These are phyloP conservation scores for Priceomyces medius DNA, from an alignment of 805 yeast genomes.

Conservation along the genomic window DNA sequence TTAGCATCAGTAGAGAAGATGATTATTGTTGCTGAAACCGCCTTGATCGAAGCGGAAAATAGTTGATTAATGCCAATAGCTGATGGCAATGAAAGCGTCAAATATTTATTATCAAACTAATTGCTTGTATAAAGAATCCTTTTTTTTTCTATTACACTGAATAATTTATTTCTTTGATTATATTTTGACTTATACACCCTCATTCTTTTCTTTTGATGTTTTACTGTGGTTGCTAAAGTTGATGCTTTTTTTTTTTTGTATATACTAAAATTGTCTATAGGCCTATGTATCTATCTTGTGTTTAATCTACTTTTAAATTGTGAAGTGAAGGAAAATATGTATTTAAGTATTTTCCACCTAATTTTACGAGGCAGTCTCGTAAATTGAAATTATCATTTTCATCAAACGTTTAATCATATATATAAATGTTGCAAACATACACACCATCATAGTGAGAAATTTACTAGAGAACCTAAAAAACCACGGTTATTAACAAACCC, in stretches of 20 bases:
- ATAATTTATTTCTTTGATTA: background rate
- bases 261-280: slow-evolving; percentile 3
- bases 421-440: too few relatives aligned
- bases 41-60: slow-evolving; percentile 40
- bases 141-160: background rate
- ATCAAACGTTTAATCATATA: too few relatives aligned
- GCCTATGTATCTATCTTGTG: background rate
- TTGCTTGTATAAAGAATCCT: slow-evolving; percentile 3
- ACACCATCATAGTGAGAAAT: too few relatives aligned
- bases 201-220: background rate
- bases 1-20: slow-evolving; percentile 78
- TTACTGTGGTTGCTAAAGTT: background rate
- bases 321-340: too few relatives aligned
- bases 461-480: too few relatives aligned
- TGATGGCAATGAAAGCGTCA: background rate
- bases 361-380: too few relatives aligned
- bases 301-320: background rate
- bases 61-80: background rate
- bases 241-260: slow-evolving; percentile 3
- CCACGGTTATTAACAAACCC: too few relatives aligned
- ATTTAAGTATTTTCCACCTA: too few relatives aligned
- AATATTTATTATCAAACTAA: background rate
- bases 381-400: too few relatives aligned
- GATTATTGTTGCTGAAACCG: slow-evolving; percentile 54
- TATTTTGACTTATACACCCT: background rate